Percentiles rank a stretch among this genome's conserved stretches.
Evolutionary conservation across 345 rosid species (phyloP).

Genomic region (Gossypium ekmanianum): DNA sequence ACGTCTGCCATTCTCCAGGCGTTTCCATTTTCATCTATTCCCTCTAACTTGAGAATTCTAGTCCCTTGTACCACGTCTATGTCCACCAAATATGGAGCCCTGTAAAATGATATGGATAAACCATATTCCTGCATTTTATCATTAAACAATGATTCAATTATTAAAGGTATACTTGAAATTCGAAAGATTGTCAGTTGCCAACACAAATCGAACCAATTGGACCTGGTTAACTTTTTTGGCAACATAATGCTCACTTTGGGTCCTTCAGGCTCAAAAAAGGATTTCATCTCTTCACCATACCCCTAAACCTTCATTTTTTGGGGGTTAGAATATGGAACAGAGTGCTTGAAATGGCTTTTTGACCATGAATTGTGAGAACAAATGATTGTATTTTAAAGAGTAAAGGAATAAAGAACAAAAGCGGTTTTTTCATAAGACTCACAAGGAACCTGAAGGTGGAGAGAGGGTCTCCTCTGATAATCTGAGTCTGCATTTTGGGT

Average conservation of each 20-base stretch:
- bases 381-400: no score
- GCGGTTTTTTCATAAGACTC: constrained; percentile 16
- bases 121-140: constrained; percentile 62
- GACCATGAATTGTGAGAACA: not conserved
- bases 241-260: not conserved
- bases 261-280: not conserved
- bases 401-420: not conserved
- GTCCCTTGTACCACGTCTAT: constrained; percentile 67
- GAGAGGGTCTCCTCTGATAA: constrained; percentile 64
- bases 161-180: not conserved
- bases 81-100: constrained; percentile 86
- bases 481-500: constrained; percentile 48
- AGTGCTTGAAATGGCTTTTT: not conserved
- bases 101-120: constrained; percentile 54
- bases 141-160: not conserved
- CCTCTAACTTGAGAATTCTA: constrained; percentile 62
- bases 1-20: constrained; percentile 68
- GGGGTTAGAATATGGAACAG: no score
- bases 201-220: no score
- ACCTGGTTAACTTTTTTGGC: no score
- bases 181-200: not conserved
- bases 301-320: not conserved
- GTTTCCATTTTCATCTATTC: constrained; percentile 65
- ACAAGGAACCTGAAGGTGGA: constrained; percentile 78
- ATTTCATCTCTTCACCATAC: not conserved